phyloP scores from a whole-genome alignment of 805 yeast species.

The Kluyveromyces starmeri region DNA sequence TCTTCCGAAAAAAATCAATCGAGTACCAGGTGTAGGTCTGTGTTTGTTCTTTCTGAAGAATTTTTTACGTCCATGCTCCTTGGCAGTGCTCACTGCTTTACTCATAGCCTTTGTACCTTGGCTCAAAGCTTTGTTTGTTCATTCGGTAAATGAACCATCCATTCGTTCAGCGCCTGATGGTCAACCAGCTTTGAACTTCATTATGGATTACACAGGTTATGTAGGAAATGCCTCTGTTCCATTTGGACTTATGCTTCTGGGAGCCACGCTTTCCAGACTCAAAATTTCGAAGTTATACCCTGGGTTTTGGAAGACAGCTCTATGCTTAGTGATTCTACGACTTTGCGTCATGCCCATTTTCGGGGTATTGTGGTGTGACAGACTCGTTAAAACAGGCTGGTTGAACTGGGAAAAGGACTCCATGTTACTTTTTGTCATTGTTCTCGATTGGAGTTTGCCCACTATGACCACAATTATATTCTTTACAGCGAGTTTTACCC shows the following conservation, averaged over 20 bases:
- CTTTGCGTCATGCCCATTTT: constrained; percentile 71
- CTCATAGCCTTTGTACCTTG: constrained; percentile 81
- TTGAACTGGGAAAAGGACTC: constrained; percentile 38
- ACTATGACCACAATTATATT: constrained; percentile 85
- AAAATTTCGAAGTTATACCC: constrained; percentile 49
- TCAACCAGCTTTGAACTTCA: constrained; percentile 74
- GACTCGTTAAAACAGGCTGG: constrained; percentile 60
- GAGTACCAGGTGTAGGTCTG: constrained; percentile 23
- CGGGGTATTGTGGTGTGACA: constrained; percentile 59
- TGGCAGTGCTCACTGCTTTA: constrained; percentile 58
- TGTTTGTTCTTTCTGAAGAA: constrained; percentile 37
- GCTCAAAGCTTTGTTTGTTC: constrained; percentile 69
- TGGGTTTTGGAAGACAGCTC: constrained; percentile 62
- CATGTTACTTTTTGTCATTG: constrained; percentile 65
- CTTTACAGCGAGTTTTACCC: constrained; percentile 78
- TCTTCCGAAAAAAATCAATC: constrained; percentile 21
- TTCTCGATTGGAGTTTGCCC: constrained; percentile 73
- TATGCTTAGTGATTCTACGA: constrained; percentile 47
- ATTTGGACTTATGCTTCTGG: constrained; percentile 71
- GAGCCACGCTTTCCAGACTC: constrained; percentile 82
- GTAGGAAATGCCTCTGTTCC: constrained; percentile 89
- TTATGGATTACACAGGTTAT: constrained; percentile 73
- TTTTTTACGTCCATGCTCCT: constrained; percentile 63
- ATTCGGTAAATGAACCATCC: constrained; percentile 37
- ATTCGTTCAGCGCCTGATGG: constrained; percentile 78